Evolutionary conservation across 2,329 filamentous ascomycete species (phyloP).

Genomic region (Epichloe aotearoae): DNA sequence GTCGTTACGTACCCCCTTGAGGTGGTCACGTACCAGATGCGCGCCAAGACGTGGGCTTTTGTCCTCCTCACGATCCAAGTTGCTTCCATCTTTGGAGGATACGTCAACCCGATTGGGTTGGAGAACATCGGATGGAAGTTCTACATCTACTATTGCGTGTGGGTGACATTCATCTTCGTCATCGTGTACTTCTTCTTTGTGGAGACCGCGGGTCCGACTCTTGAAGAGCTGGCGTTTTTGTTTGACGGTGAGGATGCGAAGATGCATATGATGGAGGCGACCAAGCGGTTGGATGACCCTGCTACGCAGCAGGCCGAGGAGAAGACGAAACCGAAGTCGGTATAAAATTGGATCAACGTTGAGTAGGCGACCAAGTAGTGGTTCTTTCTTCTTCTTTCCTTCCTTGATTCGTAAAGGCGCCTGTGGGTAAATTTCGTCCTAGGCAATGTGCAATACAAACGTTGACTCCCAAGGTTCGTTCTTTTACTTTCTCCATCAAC

Average conservation of each 20-base stretch:
- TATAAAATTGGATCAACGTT: neutral
- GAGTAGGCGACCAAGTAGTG: too few relatives aligned
- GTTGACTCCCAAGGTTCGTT: too few relatives aligned
- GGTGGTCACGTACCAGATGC: conserved; percentile 27
- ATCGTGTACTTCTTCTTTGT: conserved; percentile 28
- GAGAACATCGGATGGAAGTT: conserved; percentile 26
- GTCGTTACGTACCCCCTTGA: conserved; percentile 30
- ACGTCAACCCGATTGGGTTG: conserved; percentile 26
- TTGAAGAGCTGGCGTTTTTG: conserved; percentile 21
- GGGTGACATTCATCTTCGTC: conserved; percentile 23
- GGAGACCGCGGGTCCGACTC: conserved; percentile 23
- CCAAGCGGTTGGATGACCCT: conserved; percentile 6
- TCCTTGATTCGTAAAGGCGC: neutral
- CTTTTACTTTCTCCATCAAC: too few relatives aligned
- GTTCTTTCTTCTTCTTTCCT: neutral
- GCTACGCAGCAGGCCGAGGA: conserved; percentile 4
- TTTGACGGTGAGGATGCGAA: conserved; percentile 17
- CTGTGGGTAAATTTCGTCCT: too few relatives aligned
- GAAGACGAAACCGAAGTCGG: conserved; percentile 1
- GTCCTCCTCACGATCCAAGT: conserved; percentile 26
- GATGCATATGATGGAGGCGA: conserved; percentile 13
- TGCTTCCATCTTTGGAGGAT: conserved; percentile 24
- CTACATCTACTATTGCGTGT: conserved; percentile 28
- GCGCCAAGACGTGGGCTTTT: conserved; percentile 28
- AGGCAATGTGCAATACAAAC: too few relatives aligned